These are phyloP conservation scores for Neurospora sp. DNA, from an alignment of 495 filamentous ascomycete genomes.

Conservation along the genomic window DNA sequence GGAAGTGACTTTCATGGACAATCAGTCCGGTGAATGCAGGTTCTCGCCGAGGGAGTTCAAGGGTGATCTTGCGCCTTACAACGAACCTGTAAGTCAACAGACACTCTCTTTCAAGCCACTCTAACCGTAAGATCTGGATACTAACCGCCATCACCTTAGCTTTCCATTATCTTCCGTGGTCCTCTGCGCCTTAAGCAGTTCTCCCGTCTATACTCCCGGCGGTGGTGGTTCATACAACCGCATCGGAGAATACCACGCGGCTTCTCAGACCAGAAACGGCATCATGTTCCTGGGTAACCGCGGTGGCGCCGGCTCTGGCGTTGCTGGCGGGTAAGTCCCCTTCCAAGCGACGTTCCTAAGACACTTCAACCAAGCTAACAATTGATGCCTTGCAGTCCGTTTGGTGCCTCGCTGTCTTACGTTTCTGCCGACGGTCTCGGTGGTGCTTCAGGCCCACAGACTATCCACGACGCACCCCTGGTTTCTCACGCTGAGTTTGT, in stretches of 20 bases:
- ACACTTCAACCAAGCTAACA: too few relatives aligned
- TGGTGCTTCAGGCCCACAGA: slow-evolving; percentile 38
- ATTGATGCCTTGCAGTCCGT: slow-evolving; percentile 29
- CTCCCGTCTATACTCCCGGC: slow-evolving; percentile 50
- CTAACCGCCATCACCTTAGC: slow-evolving; percentile 26
- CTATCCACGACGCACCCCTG: slow-evolving; percentile 39
- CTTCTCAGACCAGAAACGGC: slow-evolving; percentile 36
- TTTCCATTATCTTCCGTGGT: slow-evolving; percentile 61
- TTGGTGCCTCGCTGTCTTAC: slow-evolving; percentile 56
- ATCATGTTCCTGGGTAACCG: slow-evolving; percentile 57
- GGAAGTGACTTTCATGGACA: slow-evolving; percentile 47
- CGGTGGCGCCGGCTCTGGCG: slow-evolving; percentile 49
- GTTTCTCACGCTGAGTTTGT: slow-evolving; percentile 51
- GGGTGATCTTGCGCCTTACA: slow-evolving; percentile 51
- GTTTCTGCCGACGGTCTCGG: slow-evolving; percentile 38
- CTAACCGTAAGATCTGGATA: background rate
- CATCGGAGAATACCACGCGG: slow-evolving; percentile 48
- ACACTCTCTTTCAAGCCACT: too few relatives aligned
- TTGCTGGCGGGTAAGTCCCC: slow-evolving; percentile 41
- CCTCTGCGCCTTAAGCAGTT: slow-evolving; percentile 52
- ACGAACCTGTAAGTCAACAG: slow-evolving; percentile 48
- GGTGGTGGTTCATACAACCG: slow-evolving; percentile 9
- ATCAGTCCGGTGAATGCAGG: slow-evolving; percentile 9
- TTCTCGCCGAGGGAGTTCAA: slow-evolving; percentile 30
- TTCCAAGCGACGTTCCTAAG: background rate